Base-by-base conservation (phyloP, 805 yeast genomes). In the Ogataea nitratoaversa region DNA sequence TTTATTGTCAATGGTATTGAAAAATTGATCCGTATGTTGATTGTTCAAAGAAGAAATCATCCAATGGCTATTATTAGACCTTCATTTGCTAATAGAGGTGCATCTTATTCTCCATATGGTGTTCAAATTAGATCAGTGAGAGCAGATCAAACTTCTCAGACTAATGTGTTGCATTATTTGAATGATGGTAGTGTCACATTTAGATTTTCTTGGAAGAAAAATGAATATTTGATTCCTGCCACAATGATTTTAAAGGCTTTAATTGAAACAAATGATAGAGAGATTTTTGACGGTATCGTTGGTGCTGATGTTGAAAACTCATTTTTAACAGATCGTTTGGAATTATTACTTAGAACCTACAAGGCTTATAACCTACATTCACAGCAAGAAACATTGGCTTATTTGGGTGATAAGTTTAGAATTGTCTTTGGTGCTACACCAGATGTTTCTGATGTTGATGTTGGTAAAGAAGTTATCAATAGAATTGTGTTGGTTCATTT, bases 11-110 rank as follows among this genome's bases (percentile, higher is more conserved):
- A 91, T 61, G 99, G 99, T 72, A 90, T 91, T 53, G 99, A 93
- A 66, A 93, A 93, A 66, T 73, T 93, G 56, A 79, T 93, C 55
- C 86, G 99, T 68, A 88, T 93, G 98, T 78, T 93, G 63, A 88
- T 93, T 70, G 97, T 93, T 16, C 99, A 91, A 68, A 82, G 98
- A 64, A 78, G 99, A 66, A 93, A 93, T 63, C 97, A 90, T 60
- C 95, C 98, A 19, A 88, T 93, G 96, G 98, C 98, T 11, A 79
- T 93, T 55, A 83, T 89, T 44, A 87, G 99, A 69, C 95, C 96
- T 25, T 85, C 95, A 9, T 93, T 91, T 59, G 83, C 82, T 37
- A 89, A 89, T 68, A 83, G 99, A 74, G 99, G 99, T 57, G 84
- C 91, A 6, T 67, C 87, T 7, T 93, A 93, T 67, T 71, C 96